phyloP scores from a whole-genome alignment of 2,329 filamentous ascomycete genomes.

The Aureobasidium sp. region DNA sequence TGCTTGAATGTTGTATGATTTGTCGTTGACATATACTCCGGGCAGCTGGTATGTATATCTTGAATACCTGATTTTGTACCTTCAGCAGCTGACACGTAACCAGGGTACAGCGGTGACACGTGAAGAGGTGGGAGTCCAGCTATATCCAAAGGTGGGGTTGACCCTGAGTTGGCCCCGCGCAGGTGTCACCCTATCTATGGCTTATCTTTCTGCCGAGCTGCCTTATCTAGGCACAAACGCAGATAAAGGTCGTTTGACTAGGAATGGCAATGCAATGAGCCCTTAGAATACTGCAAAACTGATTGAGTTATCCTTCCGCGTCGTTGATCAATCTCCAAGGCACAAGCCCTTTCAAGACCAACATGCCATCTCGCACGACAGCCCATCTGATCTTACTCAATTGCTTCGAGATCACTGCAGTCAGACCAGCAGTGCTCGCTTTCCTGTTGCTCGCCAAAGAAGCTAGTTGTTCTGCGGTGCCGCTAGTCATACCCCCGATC shows the following conservation, averaged over 20 bases:
- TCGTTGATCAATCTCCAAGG: constrained; percentile 28
- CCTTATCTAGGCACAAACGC: too few relatives aligned
- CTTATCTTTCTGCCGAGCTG: not conserved
- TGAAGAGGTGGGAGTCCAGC: too few relatives aligned
- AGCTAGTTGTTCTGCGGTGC: constrained; percentile 29
- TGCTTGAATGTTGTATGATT: too few relatives aligned
- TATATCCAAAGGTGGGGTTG: not conserved
- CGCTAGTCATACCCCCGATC: constrained; percentile 31
- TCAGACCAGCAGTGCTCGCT: constrained; percentile 43
- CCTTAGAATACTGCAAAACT: not conserved
- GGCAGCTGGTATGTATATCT: too few relatives aligned
- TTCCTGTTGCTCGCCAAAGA: constrained; percentile 29
- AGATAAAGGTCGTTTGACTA: too few relatives aligned
- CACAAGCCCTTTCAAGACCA: constrained; percentile 40
- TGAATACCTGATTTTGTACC: too few relatives aligned
- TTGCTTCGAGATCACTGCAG: constrained; percentile 46
- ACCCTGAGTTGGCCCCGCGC: not conserved
- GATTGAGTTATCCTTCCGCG: constrained; percentile 4
- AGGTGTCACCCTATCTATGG: not conserved
- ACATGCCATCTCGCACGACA: constrained; percentile 53
- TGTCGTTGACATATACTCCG: too few relatives aligned
- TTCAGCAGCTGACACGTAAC: too few relatives aligned
- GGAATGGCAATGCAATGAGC: too few relatives aligned
- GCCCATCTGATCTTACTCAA: constrained; percentile 52
- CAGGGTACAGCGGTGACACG: not conserved